Base-by-base conservation (phyloP, 257 asterid genomes). In the Linderniella brevidens region DNA sequence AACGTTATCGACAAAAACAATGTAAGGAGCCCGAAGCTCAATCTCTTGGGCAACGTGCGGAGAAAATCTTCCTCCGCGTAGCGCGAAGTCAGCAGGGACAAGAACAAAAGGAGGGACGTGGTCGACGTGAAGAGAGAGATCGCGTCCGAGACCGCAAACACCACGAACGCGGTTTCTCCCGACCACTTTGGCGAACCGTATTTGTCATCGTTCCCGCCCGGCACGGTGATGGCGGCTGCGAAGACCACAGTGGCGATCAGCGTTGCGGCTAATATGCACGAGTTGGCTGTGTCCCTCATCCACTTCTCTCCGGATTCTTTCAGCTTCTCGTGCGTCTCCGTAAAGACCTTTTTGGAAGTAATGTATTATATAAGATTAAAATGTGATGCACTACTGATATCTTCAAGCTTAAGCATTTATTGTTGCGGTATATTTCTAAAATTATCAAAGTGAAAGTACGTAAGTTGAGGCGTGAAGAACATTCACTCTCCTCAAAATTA, bases 241-340 rank as follows among this genome's bases (percentile, higher is more conserved):
- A 58, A 64, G 38, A 56, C 65, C 8, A 64, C 65, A 8, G 70
- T 58, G 11, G 65, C 70, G 8, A 64, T 59, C 38, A 64, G 61
- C 6, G 65, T 48, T 12, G 65, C 65, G 1, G 70, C 65, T 9
- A 64, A 60, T 6, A 65, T 51, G 65, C 65, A 53, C 11, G 70
- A 59, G 9, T 53, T 53, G 8, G 70, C 57, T 61, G 54, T 58
- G 16, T 40, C 54, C 32, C 37, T 43, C 61, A 64, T 36, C 65
- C 70, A 58, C 7, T 58, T 48, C 0, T 17, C 44, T 19, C 54
- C 70, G 9, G 49, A 8, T 8, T 43, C 36, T 3, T 45, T 57
- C 50, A 64, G 13, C 19, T 53, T 58, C 12, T 36, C 48, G 36
- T 58, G 70, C 17, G 58, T 20, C 11, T 64, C 61, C 19, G 42